A percentile compares a stretch with the other conserved stretches of the same genome.
Evolutionary conservation across 1,284 basidiomycete genomes (phyloP).

Genomic region (Rhodotorula sp.): DNA sequence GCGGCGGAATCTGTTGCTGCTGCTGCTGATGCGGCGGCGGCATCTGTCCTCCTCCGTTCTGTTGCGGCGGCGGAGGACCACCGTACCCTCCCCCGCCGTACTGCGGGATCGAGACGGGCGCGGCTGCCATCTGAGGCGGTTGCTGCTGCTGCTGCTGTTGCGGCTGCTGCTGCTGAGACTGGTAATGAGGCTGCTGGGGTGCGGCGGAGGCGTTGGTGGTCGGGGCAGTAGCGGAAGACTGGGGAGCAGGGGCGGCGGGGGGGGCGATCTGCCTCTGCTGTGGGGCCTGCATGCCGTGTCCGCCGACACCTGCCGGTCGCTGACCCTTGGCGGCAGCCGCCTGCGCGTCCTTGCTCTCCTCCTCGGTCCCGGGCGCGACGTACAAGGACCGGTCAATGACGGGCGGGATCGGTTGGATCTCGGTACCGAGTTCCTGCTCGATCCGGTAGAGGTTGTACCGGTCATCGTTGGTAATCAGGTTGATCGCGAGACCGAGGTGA

Average conservation of each 20-base stretch:
- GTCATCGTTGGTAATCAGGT: slow-evolving; percentile 75
- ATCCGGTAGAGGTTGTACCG: slow-evolving; percentile 96
- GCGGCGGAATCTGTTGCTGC: slow-evolving; percentile 23
- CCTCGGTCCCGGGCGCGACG: slow-evolving; percentile 38
- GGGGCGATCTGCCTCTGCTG: slow-evolving; percentile 20
- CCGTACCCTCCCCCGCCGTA: no score
- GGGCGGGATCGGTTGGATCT: slow-evolving; percentile 93
- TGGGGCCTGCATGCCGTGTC: slow-evolving; percentile 32
- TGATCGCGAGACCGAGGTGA: slow-evolving; percentile 95
- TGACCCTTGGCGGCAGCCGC: slow-evolving; percentile 2
- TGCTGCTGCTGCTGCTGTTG: slow-evolving; percentile 19
- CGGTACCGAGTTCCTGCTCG: slow-evolving; percentile 96
- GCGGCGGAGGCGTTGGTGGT: not conserved
- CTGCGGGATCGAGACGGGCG: slow-evolving; percentile 6
- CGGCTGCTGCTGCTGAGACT: slow-evolving; percentile 1
- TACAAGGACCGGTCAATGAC: slow-evolving; percentile 46
- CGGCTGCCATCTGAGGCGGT: not conserved
- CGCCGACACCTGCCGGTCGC: slow-evolving; percentile 25
- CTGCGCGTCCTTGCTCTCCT: slow-evolving; percentile 14
- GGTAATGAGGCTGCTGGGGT: slow-evolving; percentile 5
- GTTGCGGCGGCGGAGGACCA: not conserved
- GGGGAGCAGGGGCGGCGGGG: not conserved
- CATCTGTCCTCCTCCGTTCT: slow-evolving; percentile 2
- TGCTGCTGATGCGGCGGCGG: not conserved
- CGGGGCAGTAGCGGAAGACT: not conserved